Evolutionary conservation across 306 rosid genomes (phyloP), one percentile per base, ranked within the genome.

Genomic region (Cucurbita ficifolia): DNA sequence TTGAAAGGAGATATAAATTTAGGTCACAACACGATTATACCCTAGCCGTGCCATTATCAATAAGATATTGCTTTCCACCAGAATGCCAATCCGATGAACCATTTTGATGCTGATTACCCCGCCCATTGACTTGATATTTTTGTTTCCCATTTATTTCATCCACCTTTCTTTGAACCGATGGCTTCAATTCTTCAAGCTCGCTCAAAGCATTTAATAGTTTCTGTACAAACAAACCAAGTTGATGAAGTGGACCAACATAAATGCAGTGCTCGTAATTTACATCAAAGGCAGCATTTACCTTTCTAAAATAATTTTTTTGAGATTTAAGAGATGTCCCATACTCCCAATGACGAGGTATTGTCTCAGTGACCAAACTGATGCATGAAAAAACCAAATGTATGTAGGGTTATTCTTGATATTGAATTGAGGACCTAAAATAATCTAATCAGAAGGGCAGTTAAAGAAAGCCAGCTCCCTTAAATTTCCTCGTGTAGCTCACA

Each of bases 171-270:
- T 86, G 88, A 56, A 90, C 98, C 74, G 78, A 80, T 35, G 98
- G 96, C 83, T 94, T 88, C 85, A 94, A 82, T 39, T 79, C 77
- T 86, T 94, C 98, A 79, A 94, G 86, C 82, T 94, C 98, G 78
- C 72, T 81, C 78, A 94, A 29, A 64, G 97, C 87, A 81, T 45
- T 57, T 69, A 94, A 69, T 80, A 90, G 75, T 81, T 76, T 85
- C 98, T 94, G 73, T 57, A 82, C 48, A 56, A 21, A 75, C 43
- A 45, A 45, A 57, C 35, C 8, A 48, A 17, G 18, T 55, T 9
- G 33, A 40, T 19, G 46, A 8, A 69, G 49, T 59, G 71, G 48
- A 74, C 58, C 58, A 60, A 58, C 57, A 59, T 2, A 35, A 59
- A 43, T 18, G 33, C 40, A 46, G 35, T 60, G 35, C 57, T 29